Percentiles rank a stretch among this genome's conserved stretches.
Evolutionary conservation across 495 filamentous ascomycete species (phyloP).

Genomic region (Paragyromitra xinjiangensis): DNA sequence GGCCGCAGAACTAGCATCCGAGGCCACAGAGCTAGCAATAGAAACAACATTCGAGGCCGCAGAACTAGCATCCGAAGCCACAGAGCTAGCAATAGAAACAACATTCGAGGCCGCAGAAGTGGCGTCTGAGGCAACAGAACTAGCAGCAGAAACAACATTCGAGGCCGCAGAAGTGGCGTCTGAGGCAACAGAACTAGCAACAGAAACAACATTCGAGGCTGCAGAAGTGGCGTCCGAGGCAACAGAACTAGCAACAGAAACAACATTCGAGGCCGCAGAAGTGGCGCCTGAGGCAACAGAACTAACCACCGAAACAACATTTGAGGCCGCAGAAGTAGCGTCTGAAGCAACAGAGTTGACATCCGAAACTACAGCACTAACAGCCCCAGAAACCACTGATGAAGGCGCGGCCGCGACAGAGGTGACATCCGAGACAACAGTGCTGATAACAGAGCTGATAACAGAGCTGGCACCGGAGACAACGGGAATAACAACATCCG

Average conservation of each 20-base stretch:
- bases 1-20: slow-evolving; percentile 39
- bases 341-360: slow-evolving; percentile 10
- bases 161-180: neutral
- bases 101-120: slow-evolving; percentile 19
- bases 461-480: slow-evolving; percentile 1
- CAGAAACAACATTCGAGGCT: neutral
- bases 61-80: slow-evolving; percentile 4
- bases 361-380: neutral
- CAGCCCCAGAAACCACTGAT: neutral
- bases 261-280: slow-evolving; percentile 15
- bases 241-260: neutral
- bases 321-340: slow-evolving; percentile 41
- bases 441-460: neutral
- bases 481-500: slow-evolving; percentile 27
- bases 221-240: slow-evolving; percentile 18
- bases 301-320: slow-evolving; percentile 18
- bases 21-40: slow-evolving; percentile 14
- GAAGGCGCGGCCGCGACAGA: neutral
- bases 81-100: neutral
- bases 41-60: slow-evolving; percentile 45
- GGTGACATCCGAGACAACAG: slow-evolving; percentile 22
- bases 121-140: slow-evolving; percentile 16
- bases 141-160: neutral
- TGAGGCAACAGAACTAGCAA: slow-evolving; percentile 12
- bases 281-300: slow-evolving; percentile 21